Evolutionary conservation across 75 land plant species (phyloP).

Genomic region (Ceratopteris richardii): DNA sequence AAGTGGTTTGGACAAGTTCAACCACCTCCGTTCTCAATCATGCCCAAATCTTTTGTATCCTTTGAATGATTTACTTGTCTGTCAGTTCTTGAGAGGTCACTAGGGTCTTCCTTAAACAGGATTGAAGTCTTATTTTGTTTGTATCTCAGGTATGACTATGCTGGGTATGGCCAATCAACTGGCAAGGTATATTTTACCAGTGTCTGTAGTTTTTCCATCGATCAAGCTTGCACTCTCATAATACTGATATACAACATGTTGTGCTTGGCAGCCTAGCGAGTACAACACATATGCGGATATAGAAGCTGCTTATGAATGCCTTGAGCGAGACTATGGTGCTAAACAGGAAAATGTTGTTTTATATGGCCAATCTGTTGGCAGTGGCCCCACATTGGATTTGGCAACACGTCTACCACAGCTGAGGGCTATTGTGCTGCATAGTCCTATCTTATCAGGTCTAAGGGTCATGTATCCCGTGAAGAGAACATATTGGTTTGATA

Average conservation of each 20-base stretch:
- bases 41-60: no score
- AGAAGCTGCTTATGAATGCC: constrained; percentile 67
- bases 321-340: constrained; percentile 57
- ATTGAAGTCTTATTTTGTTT: background rate
- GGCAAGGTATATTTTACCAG: constrained; percentile 38
- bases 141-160: constrained; percentile 51
- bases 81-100: no score
- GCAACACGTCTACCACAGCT: constrained; percentile 46
- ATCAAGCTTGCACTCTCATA: no score
- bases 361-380: constrained; percentile 79
- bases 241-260: no score
- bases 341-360: constrained; percentile 59
- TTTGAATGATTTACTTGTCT: no score
- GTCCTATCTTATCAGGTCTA: constrained; percentile 66
- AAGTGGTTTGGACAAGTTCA: no score
- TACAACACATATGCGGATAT: constrained; percentile 71
- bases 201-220: no score
- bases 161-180: constrained; percentile 57
- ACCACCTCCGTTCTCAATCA: no score
- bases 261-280: constrained; percentile 72
- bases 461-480: constrained; percentile 76
- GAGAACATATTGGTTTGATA: constrained; percentile 74
- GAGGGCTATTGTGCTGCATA: constrained; percentile 67
- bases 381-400: constrained; percentile 72
- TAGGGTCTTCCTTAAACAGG: background rate